Base-by-base conservation (phyloP, 345 rosid species). In the Citrus cavaleriei region DNA sequence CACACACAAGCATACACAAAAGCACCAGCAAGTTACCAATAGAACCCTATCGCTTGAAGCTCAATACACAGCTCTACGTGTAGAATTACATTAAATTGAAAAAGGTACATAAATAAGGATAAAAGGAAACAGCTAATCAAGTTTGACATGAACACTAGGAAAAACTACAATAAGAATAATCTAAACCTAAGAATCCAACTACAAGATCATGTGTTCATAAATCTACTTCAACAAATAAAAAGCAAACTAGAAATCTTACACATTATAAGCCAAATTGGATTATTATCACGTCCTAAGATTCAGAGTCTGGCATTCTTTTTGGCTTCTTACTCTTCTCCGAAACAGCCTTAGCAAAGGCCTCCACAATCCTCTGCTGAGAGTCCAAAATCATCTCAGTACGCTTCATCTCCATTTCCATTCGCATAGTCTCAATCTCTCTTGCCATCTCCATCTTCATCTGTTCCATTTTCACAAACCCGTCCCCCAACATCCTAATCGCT, bases 381-480 rank as follows among this genome's bases (percentile, higher is more conserved):
- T 93, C 95, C 78, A 95, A 74, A 63, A 95, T 85, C 99, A 95
- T 91, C 85, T 89, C 89, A 0, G 97, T 94, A 25, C 93, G 85
- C 90, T 93, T 94, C 95, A 91, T 88, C 87, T 93, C 98, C 90
- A 90, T 93, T 10, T 93, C 97, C 95, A 94, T 94, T 51, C 96
- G 89, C 97, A 87, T 91, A 0, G 83, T 84, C 81, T 95, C 99
- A 1, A 95, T 86, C 89, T 94, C 99, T 75, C 89, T 90, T 0
- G 87, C 88, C 97, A 91, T 90, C 79, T 95, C 97, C 95, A 95
- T 95, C 84, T 91, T 94, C 93, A 88, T 89, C 77, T 90, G 90
- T 87, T 95, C 98, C 88, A 91, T 89, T 77, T 87, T 91, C 80
- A 93, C 89, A 81, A 93, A 88, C 60, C 94, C 90, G 71, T 92